Evolutionary conservation across 305 asterid genomes (phyloP).

Genomic region (Fraxinus ornus): DNA sequence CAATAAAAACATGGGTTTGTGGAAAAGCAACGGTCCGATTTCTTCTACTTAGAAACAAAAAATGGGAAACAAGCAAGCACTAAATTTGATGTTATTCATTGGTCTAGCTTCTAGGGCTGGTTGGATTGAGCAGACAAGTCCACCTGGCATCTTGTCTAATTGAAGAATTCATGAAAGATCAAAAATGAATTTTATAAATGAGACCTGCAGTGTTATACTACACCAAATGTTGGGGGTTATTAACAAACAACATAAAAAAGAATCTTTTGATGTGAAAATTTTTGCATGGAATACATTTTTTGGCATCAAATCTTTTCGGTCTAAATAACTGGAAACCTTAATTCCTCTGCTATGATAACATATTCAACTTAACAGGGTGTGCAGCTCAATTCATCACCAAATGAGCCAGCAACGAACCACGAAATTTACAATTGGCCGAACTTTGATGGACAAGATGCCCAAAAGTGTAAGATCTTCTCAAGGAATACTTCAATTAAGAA

Average conservation of each 20-base stretch:
- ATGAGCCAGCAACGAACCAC: slow-evolving; percentile 19
- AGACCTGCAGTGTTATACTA: background rate
- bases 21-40: no score
- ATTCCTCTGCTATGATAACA: background rate
- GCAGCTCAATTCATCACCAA: slow-evolving; percentile 22
- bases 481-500: slow-evolving; percentile 13
- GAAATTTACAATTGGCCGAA: slow-evolving; percentile 27
- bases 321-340: background rate
- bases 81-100: background rate
- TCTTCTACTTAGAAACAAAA: no score
- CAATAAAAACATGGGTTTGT: no score
- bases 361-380: slow-evolving; percentile 27
- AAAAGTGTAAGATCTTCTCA: slow-evolving; percentile 41
- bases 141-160: background rate
- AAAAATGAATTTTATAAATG: background rate
- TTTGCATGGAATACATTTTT: background rate
- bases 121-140: background rate
- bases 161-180: background rate
- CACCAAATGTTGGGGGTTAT: background rate
- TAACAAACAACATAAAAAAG: background rate
- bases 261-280: background rate
- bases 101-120: background rate
- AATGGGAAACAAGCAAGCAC: background rate
- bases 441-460: slow-evolving; percentile 38
- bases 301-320: background rate